Conservation (phyloP, 2,329 filamentous ascomycete genomes). For the Eutypa lata region DNA sequence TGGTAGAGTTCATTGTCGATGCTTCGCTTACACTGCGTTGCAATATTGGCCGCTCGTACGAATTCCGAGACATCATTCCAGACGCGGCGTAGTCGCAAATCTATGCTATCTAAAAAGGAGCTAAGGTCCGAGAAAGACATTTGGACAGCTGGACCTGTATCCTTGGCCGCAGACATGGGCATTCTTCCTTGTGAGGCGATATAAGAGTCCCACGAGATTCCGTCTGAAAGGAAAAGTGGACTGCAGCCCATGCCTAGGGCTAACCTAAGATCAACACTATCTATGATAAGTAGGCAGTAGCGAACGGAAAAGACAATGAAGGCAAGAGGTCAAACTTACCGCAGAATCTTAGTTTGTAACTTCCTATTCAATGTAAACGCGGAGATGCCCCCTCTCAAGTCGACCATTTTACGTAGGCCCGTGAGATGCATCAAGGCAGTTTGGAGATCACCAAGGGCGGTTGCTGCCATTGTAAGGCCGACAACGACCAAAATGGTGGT, state of each 20-base stretch:
- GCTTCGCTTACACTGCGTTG: neutral
- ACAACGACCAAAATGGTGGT: slow-evolving; percentile 1
- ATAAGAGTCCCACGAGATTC: no score
- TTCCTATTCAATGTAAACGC: no score
- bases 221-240: no score
- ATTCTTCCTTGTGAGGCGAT: neutral
- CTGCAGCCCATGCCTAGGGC: no score
- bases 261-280: no score
- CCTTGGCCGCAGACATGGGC: neutral
- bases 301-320: no score
- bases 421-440: neutral
- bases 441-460: neutral
- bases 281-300: no score
- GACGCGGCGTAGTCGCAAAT: neutral
- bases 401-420: neutral
- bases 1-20: neutral
- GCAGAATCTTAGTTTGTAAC: no score
- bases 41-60: slow-evolving; percentile 1
- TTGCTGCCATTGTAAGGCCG: slow-evolving; percentile 1
- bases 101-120: no score
- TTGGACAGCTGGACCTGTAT: no score
- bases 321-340: no score
- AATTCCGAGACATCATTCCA: slow-evolving; percentile 1
- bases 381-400: neutral
- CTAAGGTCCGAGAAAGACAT: no score